A percentile compares a stretch with the other conserved stretches of the same genome.
Evolutionary conservation across 2,329 filamentous ascomycete genomes (phyloP).

Genomic region (Zalaria obscura): DNA sequence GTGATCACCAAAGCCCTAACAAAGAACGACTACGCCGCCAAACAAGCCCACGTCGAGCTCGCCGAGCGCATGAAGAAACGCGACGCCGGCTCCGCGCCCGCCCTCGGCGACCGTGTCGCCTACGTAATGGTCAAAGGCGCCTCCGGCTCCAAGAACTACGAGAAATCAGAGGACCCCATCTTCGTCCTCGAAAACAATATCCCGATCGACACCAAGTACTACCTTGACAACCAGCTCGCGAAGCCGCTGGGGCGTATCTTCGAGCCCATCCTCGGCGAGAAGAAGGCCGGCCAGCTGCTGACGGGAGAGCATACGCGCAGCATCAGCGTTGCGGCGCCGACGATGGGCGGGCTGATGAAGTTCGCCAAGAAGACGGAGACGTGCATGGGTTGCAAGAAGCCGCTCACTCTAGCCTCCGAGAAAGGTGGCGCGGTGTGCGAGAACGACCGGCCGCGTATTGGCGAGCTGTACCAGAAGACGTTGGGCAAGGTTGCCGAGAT

Average conservation of each 20-base stretch:
- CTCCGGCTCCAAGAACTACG: constrained; percentile 83
- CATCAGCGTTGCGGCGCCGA: constrained; percentile 83
- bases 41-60: constrained; percentile 92
- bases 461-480: constrained; percentile 87
- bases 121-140: constrained; percentile 96
- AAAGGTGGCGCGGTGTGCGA: constrained; percentile 74
- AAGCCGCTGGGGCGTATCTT: constrained; percentile 93
- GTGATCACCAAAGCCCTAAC: constrained; percentile 96
- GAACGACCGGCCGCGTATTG: constrained; percentile 70
- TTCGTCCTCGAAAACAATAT: constrained; percentile 96
- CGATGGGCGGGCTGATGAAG: constrained; percentile 90
- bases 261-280: constrained; percentile 91
- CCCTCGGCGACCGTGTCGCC: constrained; percentile 85
- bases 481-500: constrained; percentile 79
- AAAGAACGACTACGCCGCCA: constrained; percentile 77
- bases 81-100: constrained; percentile 84
- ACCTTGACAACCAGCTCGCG: constrained; percentile 93
- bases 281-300: constrained; percentile 72
- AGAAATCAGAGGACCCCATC: constrained; percentile 92
- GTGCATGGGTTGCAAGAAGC: constrained; percentile 99
- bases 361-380: constrained; percentile 96
- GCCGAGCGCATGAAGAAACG: constrained; percentile 95
- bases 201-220: constrained; percentile 96
- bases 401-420: constrained; percentile 66
- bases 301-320: constrained; percentile 90